A percentile compares a stretch with the other conserved stretches of the same genome.
Conservation (phyloP, 306 rosid genomes). For the Arachis hypogaea region DNA sequence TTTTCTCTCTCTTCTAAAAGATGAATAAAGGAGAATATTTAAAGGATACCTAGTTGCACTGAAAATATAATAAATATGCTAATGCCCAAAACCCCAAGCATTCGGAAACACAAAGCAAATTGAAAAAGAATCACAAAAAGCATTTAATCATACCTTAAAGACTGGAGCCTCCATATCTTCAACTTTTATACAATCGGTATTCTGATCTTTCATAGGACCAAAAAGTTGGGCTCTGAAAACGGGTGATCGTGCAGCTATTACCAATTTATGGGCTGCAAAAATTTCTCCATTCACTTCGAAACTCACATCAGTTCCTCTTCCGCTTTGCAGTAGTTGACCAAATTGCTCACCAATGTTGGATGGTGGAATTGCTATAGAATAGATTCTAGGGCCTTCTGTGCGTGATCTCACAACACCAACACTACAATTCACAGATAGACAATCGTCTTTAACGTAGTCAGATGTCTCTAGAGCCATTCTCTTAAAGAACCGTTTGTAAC, state of each 20-base stretch:
- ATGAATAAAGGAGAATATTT: no score
- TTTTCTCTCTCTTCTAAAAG: no score
- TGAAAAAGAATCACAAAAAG: conserved; percentile 11
- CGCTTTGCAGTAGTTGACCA: conserved; percentile 70
- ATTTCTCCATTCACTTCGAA: conserved; percentile 74
- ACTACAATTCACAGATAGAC: conserved; percentile 73
- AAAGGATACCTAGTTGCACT: no score
- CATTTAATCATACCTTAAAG: conserved; percentile 61
- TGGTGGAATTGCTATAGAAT: conserved; percentile 63
- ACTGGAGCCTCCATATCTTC: conserved; percentile 89
- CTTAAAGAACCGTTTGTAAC: conserved; percentile 82
- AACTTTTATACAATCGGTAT: conserved; percentile 62
- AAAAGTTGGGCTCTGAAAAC: conserved; percentile 85
- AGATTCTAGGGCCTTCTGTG: conserved; percentile 76
- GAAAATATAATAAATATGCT: no score
- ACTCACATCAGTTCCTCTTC: conserved; percentile 73
- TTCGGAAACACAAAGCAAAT: not conserved
- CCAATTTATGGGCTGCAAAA: conserved; percentile 76
- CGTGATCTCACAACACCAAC: conserved; percentile 86
- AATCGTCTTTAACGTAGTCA: conserved; percentile 81
- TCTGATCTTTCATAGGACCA: conserved; percentile 92
- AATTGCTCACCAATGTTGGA: conserved; percentile 71
- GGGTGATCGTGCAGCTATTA: conserved; percentile 86
- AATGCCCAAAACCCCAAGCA: not conserved
- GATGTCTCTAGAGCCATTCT: conserved; percentile 75